Base-by-base conservation (phyloP, 768 basidiomycete genomes). In the Termitomyces sp. region DNA sequence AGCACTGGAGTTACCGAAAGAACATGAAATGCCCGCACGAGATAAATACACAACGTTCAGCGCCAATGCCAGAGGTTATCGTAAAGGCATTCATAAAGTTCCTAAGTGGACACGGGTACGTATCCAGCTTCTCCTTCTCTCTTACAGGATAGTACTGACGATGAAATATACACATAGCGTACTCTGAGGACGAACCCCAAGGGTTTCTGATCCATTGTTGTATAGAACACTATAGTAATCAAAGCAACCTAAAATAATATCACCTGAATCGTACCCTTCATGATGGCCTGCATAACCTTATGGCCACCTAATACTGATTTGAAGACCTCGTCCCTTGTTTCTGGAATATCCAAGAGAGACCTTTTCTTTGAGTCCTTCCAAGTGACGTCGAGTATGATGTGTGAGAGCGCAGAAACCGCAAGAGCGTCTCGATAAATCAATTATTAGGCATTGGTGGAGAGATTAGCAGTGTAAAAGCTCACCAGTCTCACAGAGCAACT, bases 41-140 rank as follows among this genome's bases (percentile, higher is more conserved):
- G 96, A 98, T 77, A 99, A 99, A 72, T 99, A 98, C 75, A 97
- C 95, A 4, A 84, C 90, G 20, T 98, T 94, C 73, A 84, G 82
- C 39, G 77, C 82, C 4, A 84, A 81, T 41, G 75, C 76, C 1
- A 77, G 71, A 57, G 89, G 91, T 6, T 99, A 96, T 72, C 78
- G 96, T 44, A 98, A 98, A 66, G 90, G 92, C 26, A 93, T 97
- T 49, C 95, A 98, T 75, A 95, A 95, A 67, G 90, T 96, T 27
- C 95, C 95, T n/a, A 96, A 97, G 68, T 98, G 88, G 85, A 97
- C 95, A 50, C 81, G 92, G 72, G 94, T 95, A 63, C 59, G 88
- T 75, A 27, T 32, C 14, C 5, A 44, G 31, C 12, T 56, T 32
- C 34, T 10, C 29, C 6, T n/a, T 12, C 32, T 32, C 10, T 52